Evolutionary conservation across 306 rosid genomes (phyloP).

Genomic region (Prunus mira): DNA sequence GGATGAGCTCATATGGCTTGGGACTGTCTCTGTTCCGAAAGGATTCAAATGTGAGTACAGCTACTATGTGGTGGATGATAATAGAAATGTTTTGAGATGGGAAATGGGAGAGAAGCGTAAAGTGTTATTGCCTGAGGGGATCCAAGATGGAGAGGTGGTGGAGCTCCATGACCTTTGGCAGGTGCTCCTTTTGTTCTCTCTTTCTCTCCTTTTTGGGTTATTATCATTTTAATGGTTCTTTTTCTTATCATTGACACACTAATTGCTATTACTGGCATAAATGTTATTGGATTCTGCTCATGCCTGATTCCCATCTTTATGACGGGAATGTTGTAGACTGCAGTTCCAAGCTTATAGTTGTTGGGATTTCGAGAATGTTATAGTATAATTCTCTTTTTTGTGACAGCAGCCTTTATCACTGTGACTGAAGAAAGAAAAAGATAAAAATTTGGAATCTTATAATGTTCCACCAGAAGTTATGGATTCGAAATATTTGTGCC

Average conservation of each 20-base stretch:
- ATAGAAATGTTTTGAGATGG: constrained; percentile 53
- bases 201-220: constrained; percentile 16
- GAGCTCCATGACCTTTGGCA: constrained; percentile 91
- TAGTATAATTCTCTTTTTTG: background rate
- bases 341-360: background rate
- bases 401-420: background rate
- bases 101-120: constrained; percentile 82
- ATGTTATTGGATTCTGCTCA: background rate
- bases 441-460: background rate
- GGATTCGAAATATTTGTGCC: background rate
- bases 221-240: constrained; percentile 1
- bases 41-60: constrained; percentile 68
- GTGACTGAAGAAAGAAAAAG: background rate
- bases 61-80: constrained; percentile 84
- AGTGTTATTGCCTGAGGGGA: constrained; percentile 49
- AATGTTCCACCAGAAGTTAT: background rate
- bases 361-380: constrained; percentile 11
- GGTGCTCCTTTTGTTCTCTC: constrained; percentile 46
- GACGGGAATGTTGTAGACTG: background rate
- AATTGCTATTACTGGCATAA: background rate
- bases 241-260: background rate
- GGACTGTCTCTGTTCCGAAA: constrained; percentile 60
- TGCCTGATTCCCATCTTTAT: background rate
- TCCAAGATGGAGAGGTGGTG: constrained; percentile 63
- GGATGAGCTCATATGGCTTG: constrained; percentile 72